Evolutionary conservation across 2,329 filamentous ascomycete species (phyloP).

Genomic region (Penicillium sp.): DNA sequence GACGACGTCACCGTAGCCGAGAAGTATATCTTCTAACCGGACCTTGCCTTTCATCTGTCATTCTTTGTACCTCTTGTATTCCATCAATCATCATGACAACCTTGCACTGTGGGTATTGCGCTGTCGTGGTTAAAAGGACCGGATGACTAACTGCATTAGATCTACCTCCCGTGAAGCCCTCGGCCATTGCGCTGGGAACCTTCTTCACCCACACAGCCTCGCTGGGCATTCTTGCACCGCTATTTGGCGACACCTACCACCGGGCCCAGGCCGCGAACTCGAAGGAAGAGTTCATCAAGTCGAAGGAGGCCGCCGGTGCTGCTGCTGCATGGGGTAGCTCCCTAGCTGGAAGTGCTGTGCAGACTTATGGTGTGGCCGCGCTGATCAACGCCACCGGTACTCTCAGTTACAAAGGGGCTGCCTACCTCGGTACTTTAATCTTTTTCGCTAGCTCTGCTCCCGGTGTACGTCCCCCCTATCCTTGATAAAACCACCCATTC

Average conservation of each 20-base stretch:
- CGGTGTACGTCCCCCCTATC: slow-evolving; percentile 61
- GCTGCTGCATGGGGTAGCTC: slow-evolving; percentile 89
- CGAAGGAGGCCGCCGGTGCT: slow-evolving; percentile 85
- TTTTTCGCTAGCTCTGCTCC: slow-evolving; percentile 90
- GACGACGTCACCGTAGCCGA: slow-evolving; percentile 30
- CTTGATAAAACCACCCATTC: not conserved
- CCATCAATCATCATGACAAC: slow-evolving; percentile 54
- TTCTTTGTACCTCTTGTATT: not conserved
- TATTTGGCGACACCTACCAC: slow-evolving; percentile 95
- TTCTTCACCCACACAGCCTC: slow-evolving; percentile 93
- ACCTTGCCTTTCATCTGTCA: not conserved
- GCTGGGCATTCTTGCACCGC: slow-evolving; percentile 79
- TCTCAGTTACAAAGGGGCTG: slow-evolving; percentile 93
- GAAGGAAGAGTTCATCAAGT: slow-evolving; percentile 94
- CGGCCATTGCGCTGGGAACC: slow-evolving; percentile 93
- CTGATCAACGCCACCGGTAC: slow-evolving; percentile 94
- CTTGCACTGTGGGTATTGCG: slow-evolving; percentile 56
- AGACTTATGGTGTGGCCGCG: slow-evolving; percentile 86
- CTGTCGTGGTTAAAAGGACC: not conserved
- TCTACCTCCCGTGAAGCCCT: slow-evolving; percentile 88
- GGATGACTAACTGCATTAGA: slow-evolving; percentile 43
- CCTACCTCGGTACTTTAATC: slow-evolving; percentile 87
- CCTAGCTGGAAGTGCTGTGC: slow-evolving; percentile 81
- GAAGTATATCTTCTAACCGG: not conserved
- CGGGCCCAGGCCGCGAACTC: slow-evolving; percentile 87